Percentiles rank a stretch among this genome's conserved stretches.
phyloP scores from a whole-genome alignment of 352 stramenopile genomes.

The Achlya hypogyna region DNA sequence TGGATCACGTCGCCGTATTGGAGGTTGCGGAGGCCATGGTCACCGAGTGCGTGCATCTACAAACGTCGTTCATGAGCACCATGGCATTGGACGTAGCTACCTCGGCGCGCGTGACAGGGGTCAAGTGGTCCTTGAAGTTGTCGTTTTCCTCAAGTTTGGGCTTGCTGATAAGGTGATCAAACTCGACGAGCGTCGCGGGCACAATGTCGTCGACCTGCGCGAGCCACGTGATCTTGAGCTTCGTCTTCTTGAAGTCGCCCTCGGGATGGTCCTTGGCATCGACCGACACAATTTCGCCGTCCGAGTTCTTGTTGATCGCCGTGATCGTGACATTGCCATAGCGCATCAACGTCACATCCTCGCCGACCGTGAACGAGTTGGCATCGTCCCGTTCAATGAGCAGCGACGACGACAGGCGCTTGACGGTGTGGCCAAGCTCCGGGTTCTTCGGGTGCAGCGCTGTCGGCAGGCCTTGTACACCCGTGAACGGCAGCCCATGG shows the following conservation, averaged over 20 bases:
- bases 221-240: conserved; percentile 96
- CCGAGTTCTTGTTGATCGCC: conserved; percentile 48
- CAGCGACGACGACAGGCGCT: conserved; percentile 83
- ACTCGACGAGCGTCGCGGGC: conserved; percentile 91
- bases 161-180: conserved; percentile 98
- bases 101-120: conserved; percentile 91
- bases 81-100: too few relatives aligned
- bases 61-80: too few relatives aligned
- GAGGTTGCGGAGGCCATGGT: conserved; percentile 93
- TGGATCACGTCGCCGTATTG: conserved; percentile 95
- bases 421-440: conserved; percentile 73
- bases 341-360: conserved; percentile 96
- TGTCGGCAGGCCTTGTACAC: conserved; percentile 54
- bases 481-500: conserved; percentile 50
- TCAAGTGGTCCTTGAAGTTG: conserved; percentile 96
- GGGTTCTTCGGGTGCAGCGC: conserved; percentile 75
- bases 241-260: conserved; percentile 92
- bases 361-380: conserved; percentile 87
- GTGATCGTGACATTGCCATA: conserved; percentile 83
- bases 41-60: conserved; percentile 88
- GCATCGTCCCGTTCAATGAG: conserved; percentile 95
- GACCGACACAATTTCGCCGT: conserved; percentile 38
- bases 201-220: conserved; percentile 84
- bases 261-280: conserved; percentile 69
- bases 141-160: conserved; percentile 97